Evolutionary conservation across 495 filamentous ascomycete species (phyloP).

Genomic region (Pseudevernia furfuracea): DNA sequence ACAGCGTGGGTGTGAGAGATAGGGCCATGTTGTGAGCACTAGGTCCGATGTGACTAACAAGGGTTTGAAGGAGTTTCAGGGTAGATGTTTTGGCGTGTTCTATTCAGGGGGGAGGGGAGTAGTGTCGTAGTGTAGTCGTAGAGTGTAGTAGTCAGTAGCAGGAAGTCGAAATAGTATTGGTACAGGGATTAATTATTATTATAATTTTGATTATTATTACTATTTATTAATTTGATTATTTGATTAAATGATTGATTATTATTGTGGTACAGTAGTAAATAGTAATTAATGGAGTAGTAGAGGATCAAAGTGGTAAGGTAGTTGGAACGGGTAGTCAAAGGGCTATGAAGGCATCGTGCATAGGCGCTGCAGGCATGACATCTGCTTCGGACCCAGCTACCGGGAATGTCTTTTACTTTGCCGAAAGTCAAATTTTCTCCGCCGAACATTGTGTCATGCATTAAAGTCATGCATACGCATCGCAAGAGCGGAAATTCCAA

Average conservation of each 20-base stretch:
- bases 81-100: neutral
- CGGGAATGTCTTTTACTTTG: conserved; percentile 1
- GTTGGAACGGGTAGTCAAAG: neutral
- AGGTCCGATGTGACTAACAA: neutral
- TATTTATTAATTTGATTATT: too few relatives aligned
- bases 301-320: neutral
- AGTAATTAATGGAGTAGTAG: too few relatives aligned
- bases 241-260: too few relatives aligned
- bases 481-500: neutral
- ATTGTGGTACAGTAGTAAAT: too few relatives aligned
- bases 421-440: conserved; percentile 2
- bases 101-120: neutral
- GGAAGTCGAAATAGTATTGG: too few relatives aligned
- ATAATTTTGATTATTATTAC: too few relatives aligned
- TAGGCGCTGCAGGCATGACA: conserved; percentile 8
- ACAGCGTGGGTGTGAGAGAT: neutral
- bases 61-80: neutral
- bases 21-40: neutral
- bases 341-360: conserved; percentile 5
- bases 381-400: conserved; percentile 9
- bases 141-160: too few relatives aligned
- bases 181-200: neutral
- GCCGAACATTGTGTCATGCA: conserved; percentile 2
- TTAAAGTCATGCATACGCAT: neutral
- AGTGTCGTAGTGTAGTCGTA: too few relatives aligned